phyloP scores from a whole-genome alignment of 345 rosid genomes.

The Populus simonii region DNA sequence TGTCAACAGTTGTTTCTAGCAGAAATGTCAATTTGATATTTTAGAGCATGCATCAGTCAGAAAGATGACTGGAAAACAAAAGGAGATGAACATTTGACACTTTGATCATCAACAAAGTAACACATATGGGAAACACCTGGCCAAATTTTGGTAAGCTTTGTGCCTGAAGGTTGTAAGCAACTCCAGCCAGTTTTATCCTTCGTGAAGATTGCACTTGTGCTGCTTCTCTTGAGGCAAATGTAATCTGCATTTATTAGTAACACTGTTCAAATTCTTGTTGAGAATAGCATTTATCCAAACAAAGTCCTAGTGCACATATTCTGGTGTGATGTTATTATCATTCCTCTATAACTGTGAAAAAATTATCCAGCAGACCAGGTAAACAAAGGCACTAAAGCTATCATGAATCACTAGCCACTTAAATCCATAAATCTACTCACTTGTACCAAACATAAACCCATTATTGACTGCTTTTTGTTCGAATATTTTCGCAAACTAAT shows the following conservation, averaged over 20 bases:
- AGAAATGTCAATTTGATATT: background rate
- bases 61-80: background rate
- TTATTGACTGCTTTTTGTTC: background rate
- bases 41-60: background rate
- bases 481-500: no score
- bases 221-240: slow-evolving; percentile 28
- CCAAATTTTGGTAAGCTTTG: slow-evolving; percentile 40
- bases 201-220: slow-evolving; percentile 16
- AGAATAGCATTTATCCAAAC: background rate
- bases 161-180: slow-evolving; percentile 35
- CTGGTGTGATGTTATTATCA: background rate
- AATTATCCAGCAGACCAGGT: no score
- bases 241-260: slow-evolving; percentile 31
- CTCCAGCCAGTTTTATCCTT: slow-evolving; percentile 38
- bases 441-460: background rate
- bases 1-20: background rate
- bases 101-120: background rate
- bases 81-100: background rate
- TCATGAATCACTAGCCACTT: background rate
- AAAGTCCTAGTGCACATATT: background rate
- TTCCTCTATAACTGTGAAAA: background rate
- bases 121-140: slow-evolving; percentile 38
- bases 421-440: background rate
- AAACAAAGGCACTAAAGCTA: background rate
- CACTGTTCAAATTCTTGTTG: slow-evolving; percentile 2